Base-by-base conservation (phyloP, 345 rosid genomes). In the Gossypium longicalyx region DNA sequence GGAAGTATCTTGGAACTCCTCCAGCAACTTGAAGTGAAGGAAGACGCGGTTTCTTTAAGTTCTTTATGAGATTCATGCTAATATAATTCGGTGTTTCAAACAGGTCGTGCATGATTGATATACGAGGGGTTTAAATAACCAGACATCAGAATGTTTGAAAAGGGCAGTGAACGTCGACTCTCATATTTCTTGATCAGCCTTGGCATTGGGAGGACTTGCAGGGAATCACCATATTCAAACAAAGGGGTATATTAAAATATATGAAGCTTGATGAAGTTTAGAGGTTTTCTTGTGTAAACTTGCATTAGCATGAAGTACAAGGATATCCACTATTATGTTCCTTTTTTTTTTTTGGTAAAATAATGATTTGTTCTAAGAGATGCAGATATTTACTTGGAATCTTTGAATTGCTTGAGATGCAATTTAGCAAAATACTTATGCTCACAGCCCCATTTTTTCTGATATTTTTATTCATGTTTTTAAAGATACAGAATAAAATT, bases 1-100 rank as follows among this genome's bases (percentile, higher is more conserved):
- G 92, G 76, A 49, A 85, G 86, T 49, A 80, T 95, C 75, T 67
- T 95, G 73, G 98, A 93, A 80, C 90, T 89, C 53, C 83, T 95
- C 70, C 91, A 88, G 67, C 86, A 81, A 38, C 74, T 78, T 1
- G 97, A 89, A 47, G 69, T 19, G 15, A 78, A 67, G 71, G 83
- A 74, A 64, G 56, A 19, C 44, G 71, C 71, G 0, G 71, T 65
- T 60, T 74, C 77, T 3, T 43, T 65, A 41, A 74, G 71, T 52
- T 65, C 77, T 44, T 74, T 74, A 63, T 65, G 51, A 74, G 2
- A 72, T 58, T 23, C 64, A 38, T 71, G 61, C 49, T 53, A 11
- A 53, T 17, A 71, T 34, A 25, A 34, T 34, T 56, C 22, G 48
- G 27, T 11, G 19, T 53, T 17, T 53, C 61, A 54, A 71, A 17